Percentiles rank a stretch among this genome's conserved stretches.
These are phyloP conservation scores for Candida quercuum DNA, from an alignment of 805 yeast species.

Conservation along the genomic window DNA sequence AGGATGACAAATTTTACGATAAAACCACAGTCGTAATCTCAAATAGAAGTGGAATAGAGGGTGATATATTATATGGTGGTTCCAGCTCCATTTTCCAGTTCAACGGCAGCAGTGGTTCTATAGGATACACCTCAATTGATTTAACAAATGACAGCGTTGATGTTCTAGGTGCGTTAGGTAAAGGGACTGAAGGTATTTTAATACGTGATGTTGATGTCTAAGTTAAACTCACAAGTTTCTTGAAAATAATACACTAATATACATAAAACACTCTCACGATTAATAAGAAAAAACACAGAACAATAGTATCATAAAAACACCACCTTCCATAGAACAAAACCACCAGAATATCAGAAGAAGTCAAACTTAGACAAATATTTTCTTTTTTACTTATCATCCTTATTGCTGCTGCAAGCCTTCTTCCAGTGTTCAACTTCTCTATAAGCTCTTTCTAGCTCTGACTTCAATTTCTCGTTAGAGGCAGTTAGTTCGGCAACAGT, in stretches of 20 bases:
- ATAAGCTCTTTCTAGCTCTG: slow-evolving; percentile 86
- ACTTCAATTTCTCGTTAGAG: slow-evolving; percentile 81
- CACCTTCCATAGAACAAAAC: not conserved
- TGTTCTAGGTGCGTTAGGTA: slow-evolving; percentile 51
- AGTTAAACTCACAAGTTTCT: not conserved
- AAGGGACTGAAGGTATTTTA: slow-evolving; percentile 61
- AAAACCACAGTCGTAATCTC: slow-evolving; percentile 44
- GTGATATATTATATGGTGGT: slow-evolving; percentile 62
- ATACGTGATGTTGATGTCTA: slow-evolving; percentile 47
- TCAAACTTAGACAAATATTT: no score
- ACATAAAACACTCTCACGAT: not conserved
- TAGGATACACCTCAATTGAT: slow-evolving; percentile 29
- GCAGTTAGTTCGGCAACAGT: slow-evolving; percentile 80
- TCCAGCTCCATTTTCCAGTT: slow-evolving; percentile 53
- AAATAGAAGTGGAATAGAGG: slow-evolving; percentile 79
- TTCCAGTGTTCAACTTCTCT: slow-evolving; percentile 87
- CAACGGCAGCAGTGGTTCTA: slow-evolving; percentile 29
- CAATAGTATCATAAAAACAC: not conserved
- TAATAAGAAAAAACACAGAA: not conserved
- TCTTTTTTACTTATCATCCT: slow-evolving; percentile 2
- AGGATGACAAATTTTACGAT: slow-evolving; percentile 5
- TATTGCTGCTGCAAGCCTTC: slow-evolving; percentile 25
- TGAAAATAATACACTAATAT: not conserved
- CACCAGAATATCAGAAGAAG: not conserved
- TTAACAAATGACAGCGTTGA: slow-evolving; percentile 44